phyloP scores from a whole-genome alignment of 306 rosid species.

The Macrotyloma uniflorum region DNA sequence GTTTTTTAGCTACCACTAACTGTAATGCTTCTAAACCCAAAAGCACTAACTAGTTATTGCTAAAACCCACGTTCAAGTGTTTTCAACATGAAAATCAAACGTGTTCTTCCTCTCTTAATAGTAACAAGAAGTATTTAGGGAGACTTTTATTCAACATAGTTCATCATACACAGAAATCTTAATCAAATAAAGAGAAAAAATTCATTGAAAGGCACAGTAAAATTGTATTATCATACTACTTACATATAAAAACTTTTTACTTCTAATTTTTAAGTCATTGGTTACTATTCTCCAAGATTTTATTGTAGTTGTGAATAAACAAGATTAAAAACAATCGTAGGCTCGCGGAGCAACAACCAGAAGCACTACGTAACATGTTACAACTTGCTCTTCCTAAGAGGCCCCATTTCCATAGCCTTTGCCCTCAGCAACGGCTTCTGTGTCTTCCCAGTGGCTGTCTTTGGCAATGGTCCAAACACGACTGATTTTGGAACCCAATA shows the following conservation, averaged over 20 bases:
- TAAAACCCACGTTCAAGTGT: background rate
- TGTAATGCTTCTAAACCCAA: background rate
- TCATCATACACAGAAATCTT: too few species aligned
- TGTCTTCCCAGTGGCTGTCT: conserved; percentile 13
- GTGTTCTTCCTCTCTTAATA: background rate
- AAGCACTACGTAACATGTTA: background rate
- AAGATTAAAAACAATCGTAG: background rate
- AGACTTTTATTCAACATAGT: too few species aligned
- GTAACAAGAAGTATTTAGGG: too few species aligned
- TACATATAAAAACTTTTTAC: background rate
- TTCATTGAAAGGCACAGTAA: background rate
- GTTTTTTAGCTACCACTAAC: background rate
- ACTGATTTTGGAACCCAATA: conserved; percentile 19
- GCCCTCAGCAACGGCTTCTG: conserved; percentile 9
- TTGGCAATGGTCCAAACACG: conserved; percentile 20
- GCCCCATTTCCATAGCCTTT: conserved; percentile 17
- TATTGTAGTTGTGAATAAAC: background rate
- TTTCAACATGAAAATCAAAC: background rate
- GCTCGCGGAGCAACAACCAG: background rate
- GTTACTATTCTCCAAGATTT: background rate
- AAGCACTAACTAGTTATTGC: background rate
- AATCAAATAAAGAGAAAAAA: background rate
- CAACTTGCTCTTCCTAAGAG: background rate
- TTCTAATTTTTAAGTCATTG: background rate
- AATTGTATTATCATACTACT: background rate